Conservation (phyloP, 2,329 filamentous ascomycete genomes). For the Trichoderma arundinaceum region DNA sequence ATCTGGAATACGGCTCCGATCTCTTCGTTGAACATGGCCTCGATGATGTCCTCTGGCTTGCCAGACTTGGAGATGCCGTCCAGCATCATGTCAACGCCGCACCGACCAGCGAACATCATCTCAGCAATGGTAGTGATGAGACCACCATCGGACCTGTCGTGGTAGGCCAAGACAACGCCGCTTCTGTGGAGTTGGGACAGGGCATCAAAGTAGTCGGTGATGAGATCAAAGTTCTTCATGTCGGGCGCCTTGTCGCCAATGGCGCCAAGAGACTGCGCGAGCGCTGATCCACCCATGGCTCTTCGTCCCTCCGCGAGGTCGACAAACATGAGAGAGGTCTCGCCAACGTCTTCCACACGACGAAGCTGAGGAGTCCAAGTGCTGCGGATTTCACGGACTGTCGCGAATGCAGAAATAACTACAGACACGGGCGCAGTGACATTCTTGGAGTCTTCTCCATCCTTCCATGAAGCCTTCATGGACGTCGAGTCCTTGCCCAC, state of each 20-base stretch:
- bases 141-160: slow-evolving; percentile 92
- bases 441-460: slow-evolving; percentile 72
- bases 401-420: slow-evolving; percentile 87
- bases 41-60: slow-evolving; percentile 67
- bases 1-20: slow-evolving; percentile 96
- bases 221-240: slow-evolving; percentile 77
- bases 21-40: slow-evolving; percentile 93
- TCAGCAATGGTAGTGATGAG: slow-evolving; percentile 88
- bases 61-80: slow-evolving; percentile 72
- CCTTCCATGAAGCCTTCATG: slow-evolving; percentile 97
- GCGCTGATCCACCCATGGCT: slow-evolving; percentile 85
- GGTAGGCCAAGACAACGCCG: slow-evolving; percentile 81
- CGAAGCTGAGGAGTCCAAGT: slow-evolving; percentile 94
- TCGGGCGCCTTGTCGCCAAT: slow-evolving; percentile 86
- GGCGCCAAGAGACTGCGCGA: slow-evolving; percentile 87
- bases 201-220: slow-evolving; percentile 92
- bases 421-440: slow-evolving; percentile 92
- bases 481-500: slow-evolving; percentile 98
- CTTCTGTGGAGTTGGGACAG: slow-evolving; percentile 67
- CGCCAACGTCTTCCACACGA: slow-evolving; percentile 83
- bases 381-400: slow-evolving; percentile 79
- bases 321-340: slow-evolving; percentile 87
- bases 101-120: slow-evolving; percentile 98
- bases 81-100: slow-evolving; percentile 83
- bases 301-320: slow-evolving; percentile 83